A percentile compares a stretch with the other conserved stretches of the same genome.
phyloP scores from a whole-genome alignment of 163 green algal genomes.

The Coccomyxa subellipsoidea region DNA sequence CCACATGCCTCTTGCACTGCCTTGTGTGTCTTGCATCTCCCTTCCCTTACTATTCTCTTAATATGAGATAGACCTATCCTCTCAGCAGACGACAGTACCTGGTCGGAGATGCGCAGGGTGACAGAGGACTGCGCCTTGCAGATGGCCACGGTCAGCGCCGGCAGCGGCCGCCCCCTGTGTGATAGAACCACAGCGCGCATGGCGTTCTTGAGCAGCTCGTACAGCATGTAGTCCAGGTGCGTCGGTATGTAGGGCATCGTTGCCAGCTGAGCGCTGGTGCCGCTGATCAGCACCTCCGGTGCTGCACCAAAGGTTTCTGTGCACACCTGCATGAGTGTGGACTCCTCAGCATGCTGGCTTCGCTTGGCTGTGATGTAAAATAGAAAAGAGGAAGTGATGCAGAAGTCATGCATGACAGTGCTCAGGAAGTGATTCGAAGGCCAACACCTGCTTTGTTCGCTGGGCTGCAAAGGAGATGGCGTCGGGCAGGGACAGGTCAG shows the following conservation, averaged over 20 bases:
- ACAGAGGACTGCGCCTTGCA: conserved; percentile 43
- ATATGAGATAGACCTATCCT: no score
- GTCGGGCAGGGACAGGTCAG: conserved; percentile 62
- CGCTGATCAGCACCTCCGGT: conserved; percentile 65
- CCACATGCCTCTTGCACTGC: no score
- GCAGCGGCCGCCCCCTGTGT: conserved; percentile 26
- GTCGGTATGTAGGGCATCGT: conserved; percentile 81
- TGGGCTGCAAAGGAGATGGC: conserved; percentile 66
- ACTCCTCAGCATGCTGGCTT: no score
- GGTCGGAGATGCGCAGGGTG: conserved; percentile 32
- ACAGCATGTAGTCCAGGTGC: conserved; percentile 81
- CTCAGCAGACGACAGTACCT: no score
- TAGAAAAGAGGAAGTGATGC: no score
- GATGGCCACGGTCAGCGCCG: conserved; percentile 57
- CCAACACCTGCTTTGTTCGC: conserved; percentile 60
- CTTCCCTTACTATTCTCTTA: no score
- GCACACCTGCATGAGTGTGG: conserved; percentile 68
- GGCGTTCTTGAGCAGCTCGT: conserved; percentile 88
- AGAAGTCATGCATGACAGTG: no score
- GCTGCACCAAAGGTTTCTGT: conserved; percentile 74
- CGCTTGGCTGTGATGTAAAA: no score
- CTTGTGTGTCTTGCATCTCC: no score
- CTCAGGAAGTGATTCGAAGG: not conserved
- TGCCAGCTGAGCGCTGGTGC: conserved; percentile 30
- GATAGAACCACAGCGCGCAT: conserved; percentile 48